A percentile compares a stretch with the other conserved stretches of the same genome.
These are phyloP conservation scores for Penicillium soppii DNA, from an alignment of 495 filamentous ascomycete species.

Conservation along the genomic window DNA sequence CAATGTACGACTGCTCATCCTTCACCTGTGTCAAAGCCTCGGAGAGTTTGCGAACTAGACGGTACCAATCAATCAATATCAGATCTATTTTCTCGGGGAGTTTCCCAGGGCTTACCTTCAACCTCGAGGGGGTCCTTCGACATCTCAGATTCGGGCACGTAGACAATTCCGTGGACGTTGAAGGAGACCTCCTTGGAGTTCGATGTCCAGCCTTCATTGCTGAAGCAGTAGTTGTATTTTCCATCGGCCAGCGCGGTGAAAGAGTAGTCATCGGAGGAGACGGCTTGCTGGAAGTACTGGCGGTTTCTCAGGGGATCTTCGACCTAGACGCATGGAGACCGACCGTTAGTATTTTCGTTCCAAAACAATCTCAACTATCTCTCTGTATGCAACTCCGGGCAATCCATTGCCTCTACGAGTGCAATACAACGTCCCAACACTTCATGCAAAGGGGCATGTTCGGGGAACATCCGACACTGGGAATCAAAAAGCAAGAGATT, in stretches of 20 bases:
- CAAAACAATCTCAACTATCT: too few relatives aligned
- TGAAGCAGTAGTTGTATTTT: slow-evolving; percentile 95
- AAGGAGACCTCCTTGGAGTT: slow-evolving; percentile 96
- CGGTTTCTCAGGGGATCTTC: slow-evolving; percentile 73
- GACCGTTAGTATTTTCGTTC: slow-evolving; percentile 12
- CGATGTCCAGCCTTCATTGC: slow-evolving; percentile 92
- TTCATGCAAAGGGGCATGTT: not conserved
- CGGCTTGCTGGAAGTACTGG: slow-evolving; percentile 72
- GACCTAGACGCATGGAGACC: slow-evolving; percentile 50
- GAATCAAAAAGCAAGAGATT: not conserved
- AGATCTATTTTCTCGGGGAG: not conserved
- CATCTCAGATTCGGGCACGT: slow-evolving; percentile 85
- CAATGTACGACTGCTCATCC: slow-evolving; percentile 97
- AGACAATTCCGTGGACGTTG: slow-evolving; percentile 98
- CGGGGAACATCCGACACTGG: not conserved
- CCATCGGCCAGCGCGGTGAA: slow-evolving; percentile 86
- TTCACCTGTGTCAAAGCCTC: slow-evolving; percentile 88
- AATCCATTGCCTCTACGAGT: too few relatives aligned
- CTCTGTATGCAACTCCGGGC: too few relatives aligned
- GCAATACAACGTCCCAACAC: too few relatives aligned
- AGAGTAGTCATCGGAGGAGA: slow-evolving; percentile 88
- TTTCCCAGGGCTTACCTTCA: slow-evolving; percentile 60
- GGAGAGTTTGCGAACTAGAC: slow-evolving; percentile 74
- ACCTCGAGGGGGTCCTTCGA: slow-evolving; percentile 84
- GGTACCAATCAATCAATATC: slow-evolving; percentile 11